These are phyloP conservation scores for Pythium phragmiticola DNA, from an alignment of 352 stramenopile species.

Conservation along the genomic window DNA sequence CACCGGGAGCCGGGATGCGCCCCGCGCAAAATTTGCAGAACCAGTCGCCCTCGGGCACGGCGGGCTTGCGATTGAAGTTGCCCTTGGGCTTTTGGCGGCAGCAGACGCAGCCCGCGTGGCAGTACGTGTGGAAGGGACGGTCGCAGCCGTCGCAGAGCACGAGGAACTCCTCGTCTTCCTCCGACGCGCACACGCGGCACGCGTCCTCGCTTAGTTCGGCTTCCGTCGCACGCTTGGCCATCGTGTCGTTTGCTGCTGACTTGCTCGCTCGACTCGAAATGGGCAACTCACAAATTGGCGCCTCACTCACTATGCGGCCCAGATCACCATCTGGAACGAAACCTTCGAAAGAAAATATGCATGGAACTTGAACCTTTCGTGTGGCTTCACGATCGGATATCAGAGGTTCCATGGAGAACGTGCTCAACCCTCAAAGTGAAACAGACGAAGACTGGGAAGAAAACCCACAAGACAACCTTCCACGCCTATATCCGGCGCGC, in stretches of 20 bases:
- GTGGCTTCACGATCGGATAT: conserved; percentile 11
- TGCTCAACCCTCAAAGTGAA: conserved; percentile 21
- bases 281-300: conserved; percentile 8
- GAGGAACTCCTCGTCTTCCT: conserved; percentile 75
- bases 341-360: background rate
- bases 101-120: conserved; percentile 73
- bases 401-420: conserved; percentile 20
- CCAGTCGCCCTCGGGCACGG: conserved; percentile 80
- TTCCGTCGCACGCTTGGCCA: conserved; percentile 17
- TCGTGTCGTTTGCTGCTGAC: conserved; percentile 26
- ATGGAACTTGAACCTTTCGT: conserved; percentile 10
- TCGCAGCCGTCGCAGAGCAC: conserved; percentile 84
- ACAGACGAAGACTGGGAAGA: conserved; percentile 26
- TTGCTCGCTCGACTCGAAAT: background rate
- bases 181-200: conserved; percentile 76
- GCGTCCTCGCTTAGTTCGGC: conserved; percentile 55
- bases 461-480: background rate
- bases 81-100: conserved; percentile 75
- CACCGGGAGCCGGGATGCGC: conserved; percentile 49
- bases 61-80: conserved; percentile 72
- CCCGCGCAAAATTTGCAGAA: conserved; percentile 86
- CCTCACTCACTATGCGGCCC: conserved; percentile 7
- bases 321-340: conserved; percentile 7
- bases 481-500: conserved; percentile 12
- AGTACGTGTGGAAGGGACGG: conserved; percentile 70